Percentiles rank a stretch among this genome's conserved stretches.
These are phyloP conservation scores for Termitomyces bulborhizus DNA, from an alignment of 768 basidiomycete species.

Conservation along the genomic window DNA sequence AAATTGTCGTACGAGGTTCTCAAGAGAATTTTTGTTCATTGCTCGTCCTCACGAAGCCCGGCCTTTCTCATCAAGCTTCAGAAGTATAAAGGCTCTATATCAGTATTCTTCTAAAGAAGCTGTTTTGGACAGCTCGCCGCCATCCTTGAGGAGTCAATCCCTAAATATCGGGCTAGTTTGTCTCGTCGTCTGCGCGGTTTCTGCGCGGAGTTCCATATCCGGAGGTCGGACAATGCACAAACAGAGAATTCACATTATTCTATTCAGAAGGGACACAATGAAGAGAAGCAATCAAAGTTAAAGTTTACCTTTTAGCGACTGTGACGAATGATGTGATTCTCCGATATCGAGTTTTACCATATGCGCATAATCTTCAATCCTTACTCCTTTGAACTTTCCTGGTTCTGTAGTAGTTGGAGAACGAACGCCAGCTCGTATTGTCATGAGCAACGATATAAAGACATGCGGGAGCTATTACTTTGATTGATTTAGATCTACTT, in stretches of 20 bases:
- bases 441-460: neutral
- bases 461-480: no score
- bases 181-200: neutral
- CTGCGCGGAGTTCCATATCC: neutral
- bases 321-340: neutral
- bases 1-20: neutral
- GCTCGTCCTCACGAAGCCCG: neutral
- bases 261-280: neutral
- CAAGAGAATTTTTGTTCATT: neutral
- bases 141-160: neutral
- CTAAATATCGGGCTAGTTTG: no score
- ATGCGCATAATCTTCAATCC: neutral
- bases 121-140: neutral
- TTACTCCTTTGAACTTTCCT: neutral
- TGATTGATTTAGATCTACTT: neutral
- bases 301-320: slow-evolving; percentile 1
- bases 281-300: neutral
- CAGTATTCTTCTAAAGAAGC: neutral
- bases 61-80: neutral
- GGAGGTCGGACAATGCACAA: neutral
- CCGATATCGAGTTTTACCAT: slow-evolving; percentile 1
- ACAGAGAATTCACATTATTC: neutral
- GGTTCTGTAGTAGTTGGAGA: no score
- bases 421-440: neutral
- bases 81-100: neutral